These are phyloP conservation scores for Soucietia sequanensis DNA, from an alignment of 805 yeast genomes.

Conservation along the genomic window DNA sequence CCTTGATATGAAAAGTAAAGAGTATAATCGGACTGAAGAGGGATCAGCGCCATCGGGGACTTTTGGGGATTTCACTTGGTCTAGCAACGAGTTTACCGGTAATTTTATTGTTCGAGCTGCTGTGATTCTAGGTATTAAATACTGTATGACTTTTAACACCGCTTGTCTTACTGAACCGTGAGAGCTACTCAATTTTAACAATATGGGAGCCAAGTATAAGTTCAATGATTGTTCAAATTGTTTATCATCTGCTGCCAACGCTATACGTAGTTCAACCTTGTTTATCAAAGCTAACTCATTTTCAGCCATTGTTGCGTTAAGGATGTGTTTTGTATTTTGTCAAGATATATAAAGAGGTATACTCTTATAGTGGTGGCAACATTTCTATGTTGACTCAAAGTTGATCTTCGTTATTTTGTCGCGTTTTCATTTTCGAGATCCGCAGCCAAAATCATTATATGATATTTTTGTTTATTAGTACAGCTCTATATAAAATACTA, in stretches of 20 bases:
- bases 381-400: not conserved
- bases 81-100: constrained; percentile 62
- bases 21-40: constrained; percentile 55
- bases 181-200: constrained; percentile 75
- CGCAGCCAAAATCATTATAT: too few species aligned
- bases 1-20: constrained; percentile 63
- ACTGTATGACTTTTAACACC: constrained; percentile 64
- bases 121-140: constrained; percentile 64
- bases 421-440: too few species aligned
- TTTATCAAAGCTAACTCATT: constrained; percentile 65
- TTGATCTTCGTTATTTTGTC: too few species aligned
- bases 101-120: constrained; percentile 53
- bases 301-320: constrained; percentile 21
- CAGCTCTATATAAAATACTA: too few species aligned
- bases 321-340: not conserved
- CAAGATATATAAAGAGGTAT: too few species aligned
- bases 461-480: too few species aligned
- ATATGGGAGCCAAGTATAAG: constrained; percentile 70
- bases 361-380: constrained; percentile 10
- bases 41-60: constrained; percentile 43
- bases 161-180: constrained; percentile 64
- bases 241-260: constrained; percentile 66
- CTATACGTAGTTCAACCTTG: constrained; percentile 79
- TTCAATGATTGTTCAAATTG: constrained; percentile 62
- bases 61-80: constrained; percentile 62